These are phyloP conservation scores for Crithidia mellificae DNA, from an alignment of 208 protist genomes.

Conservation along the genomic window DNA sequence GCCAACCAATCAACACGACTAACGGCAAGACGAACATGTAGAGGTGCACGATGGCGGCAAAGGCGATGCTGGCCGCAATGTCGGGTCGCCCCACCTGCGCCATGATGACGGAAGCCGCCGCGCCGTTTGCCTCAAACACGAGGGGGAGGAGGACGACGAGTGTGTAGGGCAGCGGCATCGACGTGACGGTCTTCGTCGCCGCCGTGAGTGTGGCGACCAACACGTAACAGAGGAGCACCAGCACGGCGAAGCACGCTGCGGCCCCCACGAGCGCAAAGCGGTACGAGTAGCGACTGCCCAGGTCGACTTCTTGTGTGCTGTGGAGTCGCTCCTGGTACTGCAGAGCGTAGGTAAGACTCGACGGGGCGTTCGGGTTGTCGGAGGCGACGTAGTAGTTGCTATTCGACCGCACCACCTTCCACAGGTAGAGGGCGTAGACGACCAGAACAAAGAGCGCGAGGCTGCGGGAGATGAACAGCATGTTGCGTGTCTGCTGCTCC, in stretches of 20 bases:
- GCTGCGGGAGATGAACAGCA: conserved; percentile 42
- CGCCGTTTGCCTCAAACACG: conserved; percentile 53
- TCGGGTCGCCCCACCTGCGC: conserved; percentile 69
- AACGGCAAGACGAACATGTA: conserved; percentile 72
- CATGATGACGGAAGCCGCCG: conserved; percentile 60
- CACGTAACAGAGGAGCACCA: conserved; percentile 13
- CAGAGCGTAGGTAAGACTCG: conserved; percentile 40
- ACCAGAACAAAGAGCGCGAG: conserved; percentile 34
- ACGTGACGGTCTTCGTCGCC: conserved; percentile 17
- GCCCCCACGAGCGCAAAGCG: conserved; percentile 36
- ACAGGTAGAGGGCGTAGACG: conserved; percentile 43
- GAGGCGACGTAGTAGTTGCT: conserved; percentile 44
- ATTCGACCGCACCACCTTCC: conserved; percentile 37
- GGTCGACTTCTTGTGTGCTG: conserved; percentile 15
- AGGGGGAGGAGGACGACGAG: conserved; percentile 64
- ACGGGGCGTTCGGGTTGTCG: conserved; percentile 42
- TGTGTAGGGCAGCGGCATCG: conserved; percentile 52
- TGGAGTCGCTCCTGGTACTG: conserved; percentile 39
- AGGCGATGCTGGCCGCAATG: conserved; percentile 69
- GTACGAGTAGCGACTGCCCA: conserved; percentile 38
- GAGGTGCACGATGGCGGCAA: conserved; percentile 71
- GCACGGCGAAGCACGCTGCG: conserved; percentile 20
- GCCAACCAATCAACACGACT: conserved; percentile 40
- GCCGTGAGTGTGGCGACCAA: conserved; percentile 46
- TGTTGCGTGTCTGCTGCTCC: conserved; percentile 23